phyloP scores from a whole-genome alignment of 192 early-diverging fungal species.

The Powellomyces hirtus region DNA sequence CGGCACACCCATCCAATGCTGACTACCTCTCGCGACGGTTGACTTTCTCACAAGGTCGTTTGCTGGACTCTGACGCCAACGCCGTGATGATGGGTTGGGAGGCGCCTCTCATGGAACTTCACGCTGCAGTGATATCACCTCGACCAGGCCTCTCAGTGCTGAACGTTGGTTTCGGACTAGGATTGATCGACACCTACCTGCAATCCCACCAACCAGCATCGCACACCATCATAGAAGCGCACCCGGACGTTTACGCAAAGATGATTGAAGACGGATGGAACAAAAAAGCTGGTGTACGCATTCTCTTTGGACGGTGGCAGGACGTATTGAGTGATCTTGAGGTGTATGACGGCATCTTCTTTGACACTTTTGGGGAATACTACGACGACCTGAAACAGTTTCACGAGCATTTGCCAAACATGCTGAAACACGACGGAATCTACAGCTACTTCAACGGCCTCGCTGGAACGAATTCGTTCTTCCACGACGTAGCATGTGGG shows the following conservation, averaged over 20 bases:
- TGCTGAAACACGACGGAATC: constrained; percentile 62
- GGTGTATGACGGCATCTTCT: constrained; percentile 91
- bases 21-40: constrained; percentile 77
- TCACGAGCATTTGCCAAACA: constrained; percentile 69
- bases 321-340: constrained; percentile 67
- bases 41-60: constrained; percentile 71
- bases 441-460: constrained; percentile 97
- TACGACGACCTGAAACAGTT: constrained; percentile 74
- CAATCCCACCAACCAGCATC: constrained; percentile 63
- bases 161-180: constrained; percentile 49
- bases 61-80: constrained; percentile 84
- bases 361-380: constrained; percentile 56
- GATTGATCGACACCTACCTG: constrained; percentile 81
- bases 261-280: constrained; percentile 86
- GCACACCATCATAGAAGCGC: constrained; percentile 96
- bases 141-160: constrained; percentile 49
- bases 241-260: constrained; percentile 90
- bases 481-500: constrained; percentile 92
- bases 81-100: constrained; percentile 99
- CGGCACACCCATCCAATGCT: constrained; percentile 53
- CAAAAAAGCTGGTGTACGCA: constrained; percentile 75
- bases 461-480: constrained; percentile 89
- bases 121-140: constrained; percentile 71
- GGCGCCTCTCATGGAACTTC: constrained; percentile 82
- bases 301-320: constrained; percentile 93